phyloP scores from a whole-genome alignment of 805 yeast species.

The Grigorovia humatica region DNA sequence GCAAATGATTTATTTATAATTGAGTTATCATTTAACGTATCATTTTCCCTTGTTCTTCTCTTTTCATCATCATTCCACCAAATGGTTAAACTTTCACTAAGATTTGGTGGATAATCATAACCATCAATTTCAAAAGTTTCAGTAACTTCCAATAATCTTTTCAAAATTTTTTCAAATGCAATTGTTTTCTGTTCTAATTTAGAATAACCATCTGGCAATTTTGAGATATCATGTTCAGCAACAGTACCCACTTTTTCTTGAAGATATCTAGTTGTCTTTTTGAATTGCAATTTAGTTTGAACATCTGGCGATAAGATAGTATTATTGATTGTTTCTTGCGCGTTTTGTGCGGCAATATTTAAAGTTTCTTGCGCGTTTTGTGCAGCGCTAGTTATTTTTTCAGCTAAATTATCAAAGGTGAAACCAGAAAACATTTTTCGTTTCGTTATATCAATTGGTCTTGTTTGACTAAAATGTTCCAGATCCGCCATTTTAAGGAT shows the following conservation, averaged over 20 bases:
- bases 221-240: constrained; percentile 47
- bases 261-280: constrained; percentile 27
- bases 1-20: constrained; percentile 59
- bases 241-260: constrained; percentile 55
- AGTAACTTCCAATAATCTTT: constrained; percentile 39
- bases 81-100: constrained; percentile 54
- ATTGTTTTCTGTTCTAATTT: constrained; percentile 60
- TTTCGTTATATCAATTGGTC: background rate
- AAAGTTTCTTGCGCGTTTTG: constrained; percentile 25
- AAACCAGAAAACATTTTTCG: constrained; percentile 14
- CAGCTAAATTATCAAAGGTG: constrained; percentile 23
- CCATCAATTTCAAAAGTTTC: constrained; percentile 63
- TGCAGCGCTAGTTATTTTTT: constrained; percentile 24
- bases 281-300: constrained; percentile 22
- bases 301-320: constrained; percentile 24
- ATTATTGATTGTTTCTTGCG: constrained; percentile 22
- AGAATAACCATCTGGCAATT: constrained; percentile 64
- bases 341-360: constrained; percentile 24
- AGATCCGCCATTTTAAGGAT: too few species aligned
- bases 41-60: constrained; percentile 4
- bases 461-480: too few species aligned
- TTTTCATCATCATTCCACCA: constrained; percentile 31
- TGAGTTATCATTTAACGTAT: constrained; percentile 6
- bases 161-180: constrained; percentile 49
- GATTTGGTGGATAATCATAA: constrained; percentile 76